Conservation (phyloP, 208 protist species). For the Leishmania aethiopica region DNA sequence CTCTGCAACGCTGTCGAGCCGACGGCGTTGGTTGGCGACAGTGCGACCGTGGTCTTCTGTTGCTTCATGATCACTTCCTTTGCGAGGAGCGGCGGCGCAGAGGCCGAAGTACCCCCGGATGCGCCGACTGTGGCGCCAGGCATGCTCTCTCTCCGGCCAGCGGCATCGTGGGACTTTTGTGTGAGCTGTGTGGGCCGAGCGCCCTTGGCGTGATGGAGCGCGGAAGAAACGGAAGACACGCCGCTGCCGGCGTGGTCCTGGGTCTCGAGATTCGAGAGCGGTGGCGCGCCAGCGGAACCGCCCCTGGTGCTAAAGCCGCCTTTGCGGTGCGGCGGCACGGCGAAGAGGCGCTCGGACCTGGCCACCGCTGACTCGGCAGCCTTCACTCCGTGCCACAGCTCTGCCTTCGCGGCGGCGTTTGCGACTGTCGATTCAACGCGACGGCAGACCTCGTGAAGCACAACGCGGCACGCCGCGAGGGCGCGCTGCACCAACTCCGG, state of each 20-base stretch:
- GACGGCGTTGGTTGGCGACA: neutral
- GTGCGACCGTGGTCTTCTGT: neutral
- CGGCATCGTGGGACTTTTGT: neutral
- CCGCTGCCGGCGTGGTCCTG: neutral
- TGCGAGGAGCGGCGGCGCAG: constrained; percentile 1
- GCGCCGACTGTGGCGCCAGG: neutral
- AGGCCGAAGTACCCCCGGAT: neutral
- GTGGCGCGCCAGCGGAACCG: neutral
- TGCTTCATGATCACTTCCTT: constrained; percentile 5
- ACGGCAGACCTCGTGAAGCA: constrained; percentile 33
- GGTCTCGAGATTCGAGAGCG: neutral
- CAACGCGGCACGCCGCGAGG: constrained; percentile 22
- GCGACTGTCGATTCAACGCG: constrained; percentile 25
- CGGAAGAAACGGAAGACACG: neutral
- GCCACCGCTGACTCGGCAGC: constrained; percentile 29
- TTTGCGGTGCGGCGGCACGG: constrained; percentile 2
- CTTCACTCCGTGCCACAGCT: constrained; percentile 37
- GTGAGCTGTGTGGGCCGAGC: neutral
- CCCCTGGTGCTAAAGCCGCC: neutral
- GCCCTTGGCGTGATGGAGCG: neutral
- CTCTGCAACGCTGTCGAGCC: neutral
- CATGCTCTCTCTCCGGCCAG: neutral
- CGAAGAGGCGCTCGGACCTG: neutral
- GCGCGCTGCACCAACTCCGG: constrained; percentile 14
- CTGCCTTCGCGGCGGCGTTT: constrained; percentile 25